These are phyloP conservation scores for Wallacemonas collosoma DNA, from an alignment of 208 protist genomes.

Conservation along the genomic window DNA sequence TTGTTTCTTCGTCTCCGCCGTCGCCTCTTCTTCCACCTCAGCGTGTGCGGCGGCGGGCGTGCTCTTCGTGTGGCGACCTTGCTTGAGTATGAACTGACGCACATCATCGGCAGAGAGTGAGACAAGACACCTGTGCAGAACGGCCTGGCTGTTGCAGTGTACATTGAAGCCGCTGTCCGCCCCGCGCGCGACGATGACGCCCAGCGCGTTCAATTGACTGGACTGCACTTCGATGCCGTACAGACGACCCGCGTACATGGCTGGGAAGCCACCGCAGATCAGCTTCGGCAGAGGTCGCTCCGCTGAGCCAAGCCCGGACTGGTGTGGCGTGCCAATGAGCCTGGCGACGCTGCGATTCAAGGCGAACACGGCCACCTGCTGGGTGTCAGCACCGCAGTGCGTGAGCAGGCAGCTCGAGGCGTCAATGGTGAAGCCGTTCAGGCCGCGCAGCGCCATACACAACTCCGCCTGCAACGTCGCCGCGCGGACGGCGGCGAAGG, in stretches of 20 bases:
- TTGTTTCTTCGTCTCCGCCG: background rate
- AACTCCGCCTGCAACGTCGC: constrained; percentile 33
- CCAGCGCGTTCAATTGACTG: constrained; percentile 43
- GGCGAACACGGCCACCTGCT: constrained; percentile 62
- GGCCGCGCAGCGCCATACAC: constrained; percentile 53
- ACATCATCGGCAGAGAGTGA: constrained; percentile 33
- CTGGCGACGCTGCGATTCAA: constrained; percentile 45
- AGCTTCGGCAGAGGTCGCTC: constrained; percentile 28
- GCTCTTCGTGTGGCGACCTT: background rate
- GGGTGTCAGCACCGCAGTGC: constrained; percentile 60
- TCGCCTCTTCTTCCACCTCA: background rate
- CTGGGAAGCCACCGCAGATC: constrained; percentile 48
- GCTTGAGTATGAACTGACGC: constrained; percentile 23
- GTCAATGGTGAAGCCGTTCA: constrained; percentile 79
- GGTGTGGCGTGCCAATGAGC: constrained; percentile 32
- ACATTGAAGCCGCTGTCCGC: constrained; percentile 68
- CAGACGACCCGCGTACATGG: constrained; percentile 44
- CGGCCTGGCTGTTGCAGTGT: constrained; percentile 43
- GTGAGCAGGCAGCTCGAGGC: constrained; percentile 36
- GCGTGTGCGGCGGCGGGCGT: background rate
- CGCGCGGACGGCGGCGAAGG: constrained; percentile 55
- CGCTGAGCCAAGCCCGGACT: constrained; percentile 35
- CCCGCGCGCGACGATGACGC: constrained; percentile 46
- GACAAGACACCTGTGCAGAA: constrained; percentile 45
- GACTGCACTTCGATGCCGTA: constrained; percentile 64